Evolutionary conservation across 1,139 yeast genomes (phyloP).

Genomic region (Suhomyces wounanorum): DNA sequence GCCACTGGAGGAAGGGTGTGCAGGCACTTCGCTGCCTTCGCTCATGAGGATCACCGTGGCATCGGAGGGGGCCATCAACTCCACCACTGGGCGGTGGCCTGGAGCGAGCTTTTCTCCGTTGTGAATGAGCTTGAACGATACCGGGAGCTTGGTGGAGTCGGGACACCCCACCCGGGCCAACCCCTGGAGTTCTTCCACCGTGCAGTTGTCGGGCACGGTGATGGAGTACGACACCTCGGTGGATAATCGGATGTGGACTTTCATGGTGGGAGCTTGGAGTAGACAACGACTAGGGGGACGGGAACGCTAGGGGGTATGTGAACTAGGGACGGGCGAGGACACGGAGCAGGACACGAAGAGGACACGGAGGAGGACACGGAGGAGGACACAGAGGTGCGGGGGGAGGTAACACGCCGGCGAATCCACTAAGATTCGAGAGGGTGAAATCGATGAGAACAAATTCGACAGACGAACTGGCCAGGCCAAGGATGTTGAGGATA

Average conservation of each 20-base stretch:
- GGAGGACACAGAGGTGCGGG: neutral
- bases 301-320: too few species aligned
- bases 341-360: neutral
- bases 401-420: neutral
- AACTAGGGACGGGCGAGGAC: too few species aligned
- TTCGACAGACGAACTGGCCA: neutral
- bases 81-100: conserved; percentile 24
- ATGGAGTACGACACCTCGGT: conserved; percentile 45
- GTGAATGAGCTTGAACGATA: conserved; percentile 50
- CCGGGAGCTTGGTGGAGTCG: conserved; percentile 32
- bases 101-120: conserved; percentile 54
- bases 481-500: neutral
- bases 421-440: neutral
- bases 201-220: conserved; percentile 51
- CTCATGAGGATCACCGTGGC: conserved; percentile 49
- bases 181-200: conserved; percentile 50
- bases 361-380: neutral
- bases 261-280: conserved; percentile 26
- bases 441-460: neutral
- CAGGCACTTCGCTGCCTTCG: conserved; percentile 30
- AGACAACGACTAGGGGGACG: neutral
- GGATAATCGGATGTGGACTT: conserved; percentile 44
- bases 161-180: conserved; percentile 49
- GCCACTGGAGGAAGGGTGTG: conserved; percentile 16
- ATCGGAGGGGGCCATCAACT: conserved; percentile 24